phyloP scores from a whole-genome alignment of 106 monocot genomes.

The Acanthochlamys bracteata region DNA sequence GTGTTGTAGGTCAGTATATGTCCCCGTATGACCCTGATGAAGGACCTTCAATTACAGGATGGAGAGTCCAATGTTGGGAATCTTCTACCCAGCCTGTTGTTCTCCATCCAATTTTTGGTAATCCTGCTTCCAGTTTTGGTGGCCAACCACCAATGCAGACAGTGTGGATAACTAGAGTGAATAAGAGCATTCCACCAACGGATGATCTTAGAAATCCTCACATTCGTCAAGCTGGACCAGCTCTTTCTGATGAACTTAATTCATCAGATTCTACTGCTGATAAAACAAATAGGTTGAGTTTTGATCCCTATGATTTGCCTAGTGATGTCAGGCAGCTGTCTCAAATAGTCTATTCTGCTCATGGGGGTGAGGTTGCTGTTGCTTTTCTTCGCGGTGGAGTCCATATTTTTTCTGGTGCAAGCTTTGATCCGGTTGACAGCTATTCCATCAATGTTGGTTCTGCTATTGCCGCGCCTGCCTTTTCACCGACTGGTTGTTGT shows the following conservation, averaged over 20 bases:
- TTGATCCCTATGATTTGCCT: conserved; percentile 98
- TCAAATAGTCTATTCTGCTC: conserved; percentile 94
- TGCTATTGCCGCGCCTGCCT: conserved; percentile 86
- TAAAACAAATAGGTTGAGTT: conserved; percentile 62
- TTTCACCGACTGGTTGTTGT: conserved; percentile 92
- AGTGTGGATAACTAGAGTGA: conserved; percentile 82
- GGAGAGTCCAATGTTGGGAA: conserved; percentile 99
- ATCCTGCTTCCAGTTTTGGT: conserved; percentile 73
- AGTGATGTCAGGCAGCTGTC: conserved; percentile 97
- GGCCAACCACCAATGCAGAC: conserved; percentile 98
- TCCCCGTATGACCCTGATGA: conserved; percentile 99
- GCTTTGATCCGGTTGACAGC: conserved; percentile 75
- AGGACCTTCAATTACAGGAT: conserved; percentile 98
- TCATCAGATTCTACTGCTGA: conserved; percentile 87
- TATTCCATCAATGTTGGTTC: conserved; percentile 94
- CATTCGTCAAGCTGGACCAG: conserved; percentile 25
- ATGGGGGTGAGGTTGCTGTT: conserved; percentile 94
- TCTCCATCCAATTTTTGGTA: conserved; percentile 98
- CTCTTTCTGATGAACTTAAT: conserved; percentile 64
- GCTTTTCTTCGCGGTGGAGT: conserved; percentile 95
- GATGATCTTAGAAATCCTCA: conserved; percentile 69
- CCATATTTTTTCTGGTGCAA: conserved; percentile 82
- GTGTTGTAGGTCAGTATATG: conserved; percentile 87
- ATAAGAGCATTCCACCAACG: conserved; percentile 92
- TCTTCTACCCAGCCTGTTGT: conserved; percentile 96